Conservation (phyloP, 331 rosid genomes). For the Stylosanthes scabra region DNA sequence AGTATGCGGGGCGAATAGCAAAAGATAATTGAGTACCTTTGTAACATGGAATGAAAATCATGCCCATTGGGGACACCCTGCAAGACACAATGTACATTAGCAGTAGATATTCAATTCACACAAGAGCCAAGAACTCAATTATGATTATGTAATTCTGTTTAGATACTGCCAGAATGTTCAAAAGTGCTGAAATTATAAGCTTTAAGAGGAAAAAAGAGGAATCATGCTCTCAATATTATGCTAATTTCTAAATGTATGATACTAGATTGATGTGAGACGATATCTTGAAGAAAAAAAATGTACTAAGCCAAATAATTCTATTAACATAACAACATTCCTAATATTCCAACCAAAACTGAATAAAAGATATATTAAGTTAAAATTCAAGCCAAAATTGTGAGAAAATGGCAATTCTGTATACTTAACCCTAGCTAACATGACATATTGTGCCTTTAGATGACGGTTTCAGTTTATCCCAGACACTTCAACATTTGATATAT, state of each 20-base stretch:
- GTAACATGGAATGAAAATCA: slow-evolving; percentile 97
- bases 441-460: too few species aligned
- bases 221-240: slow-evolving; percentile 8
- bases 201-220: slow-evolving; percentile 3
- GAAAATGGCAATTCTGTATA: too few species aligned
- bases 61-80: slow-evolving; percentile 95
- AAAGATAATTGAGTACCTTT: slow-evolving; percentile 61
- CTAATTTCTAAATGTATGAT: too few species aligned
- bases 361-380: too few species aligned
- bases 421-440: too few species aligned
- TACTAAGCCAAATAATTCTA: neutral
- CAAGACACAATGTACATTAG: slow-evolving; percentile 43
- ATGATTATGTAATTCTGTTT: neutral
- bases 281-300: too few species aligned
- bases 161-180: slow-evolving; percentile 27
- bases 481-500: too few species aligned
- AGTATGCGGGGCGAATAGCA: neutral
- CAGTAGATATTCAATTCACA: slow-evolving; percentile 34
- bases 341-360: too few species aligned
- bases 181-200: slow-evolving; percentile 11
- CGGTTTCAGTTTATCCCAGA: too few species aligned
- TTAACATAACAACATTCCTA: neutral
- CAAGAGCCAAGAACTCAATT: neutral
- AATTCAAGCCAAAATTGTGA: too few species aligned
- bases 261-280: too few species aligned